phyloP scores from a whole-genome alignment of 345 rosid genomes.

The Euphorbia lathyris region DNA sequence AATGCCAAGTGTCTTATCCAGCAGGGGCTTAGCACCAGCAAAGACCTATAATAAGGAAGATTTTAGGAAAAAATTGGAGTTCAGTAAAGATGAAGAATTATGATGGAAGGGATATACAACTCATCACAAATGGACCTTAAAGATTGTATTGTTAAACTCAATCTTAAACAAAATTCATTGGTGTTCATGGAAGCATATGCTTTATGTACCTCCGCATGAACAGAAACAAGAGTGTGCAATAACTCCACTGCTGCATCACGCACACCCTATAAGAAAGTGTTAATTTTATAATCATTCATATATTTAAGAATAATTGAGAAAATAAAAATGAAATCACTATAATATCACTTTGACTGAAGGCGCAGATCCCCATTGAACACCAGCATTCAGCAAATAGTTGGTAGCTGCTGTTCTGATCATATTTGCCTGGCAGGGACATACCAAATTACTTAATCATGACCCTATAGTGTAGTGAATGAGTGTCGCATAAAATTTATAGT shows the following conservation, averaged over 20 bases:
- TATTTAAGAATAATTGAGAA: not conserved
- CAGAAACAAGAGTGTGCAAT: slow-evolving; percentile 85
- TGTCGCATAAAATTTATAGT: not conserved
- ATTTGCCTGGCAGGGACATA: slow-evolving; percentile 57
- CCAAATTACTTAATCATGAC: slow-evolving; percentile 4
- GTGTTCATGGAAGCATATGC: not conserved
- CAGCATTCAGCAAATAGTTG: slow-evolving; percentile 76
- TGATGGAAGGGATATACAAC: not conserved
- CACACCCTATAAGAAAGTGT: slow-evolving; percentile 58
- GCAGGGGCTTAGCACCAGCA: slow-evolving; percentile 89
- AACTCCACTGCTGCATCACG: slow-evolving; percentile 94
- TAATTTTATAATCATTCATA: slow-evolving; percentile 8
- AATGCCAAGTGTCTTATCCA: slow-evolving; percentile 90
- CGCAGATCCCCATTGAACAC: slow-evolving; percentile 92
- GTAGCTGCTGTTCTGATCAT: slow-evolving; percentile 83
- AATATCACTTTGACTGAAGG: slow-evolving; percentile 81
- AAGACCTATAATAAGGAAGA: slow-evolving; percentile 53
- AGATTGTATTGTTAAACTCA: not conserved
- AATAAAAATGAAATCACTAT: slow-evolving; percentile 4
- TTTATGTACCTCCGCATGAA: slow-evolving; percentile 79
- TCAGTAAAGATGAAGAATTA: not conserved
- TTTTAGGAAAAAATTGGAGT: not conserved
- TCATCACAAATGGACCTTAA: not conserved
- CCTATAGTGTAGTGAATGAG: not conserved
- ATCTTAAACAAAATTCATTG: not conserved